Evolutionary conservation across 108 stramenopile species (phyloP).

Genomic region (Skeletonema potamos): DNA sequence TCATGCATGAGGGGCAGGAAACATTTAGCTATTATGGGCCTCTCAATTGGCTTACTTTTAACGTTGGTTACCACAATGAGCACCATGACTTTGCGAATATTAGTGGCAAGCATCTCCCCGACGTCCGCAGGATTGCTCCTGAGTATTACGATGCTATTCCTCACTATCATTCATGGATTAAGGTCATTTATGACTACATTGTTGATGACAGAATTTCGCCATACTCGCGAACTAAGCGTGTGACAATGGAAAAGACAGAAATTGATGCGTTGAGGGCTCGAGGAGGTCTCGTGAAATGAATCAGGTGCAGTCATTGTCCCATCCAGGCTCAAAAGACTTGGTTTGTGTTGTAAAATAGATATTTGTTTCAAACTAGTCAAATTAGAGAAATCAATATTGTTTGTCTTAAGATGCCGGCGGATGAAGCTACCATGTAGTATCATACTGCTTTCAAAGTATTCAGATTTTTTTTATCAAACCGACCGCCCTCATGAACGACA

Average conservation of each 20-base stretch:
- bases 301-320: not conserved
- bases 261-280: constrained; percentile 44
- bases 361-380: not conserved
- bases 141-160: constrained; percentile 91
- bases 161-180: constrained; percentile 78
- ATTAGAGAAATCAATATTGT: not conserved
- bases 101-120: constrained; percentile 74
- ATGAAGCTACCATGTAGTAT: not conserved
- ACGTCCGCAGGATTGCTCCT: constrained; percentile 76
- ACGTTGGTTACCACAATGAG: constrained; percentile 97
- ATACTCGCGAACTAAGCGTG: constrained; percentile 78
- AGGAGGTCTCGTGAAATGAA: constrained; percentile 49
- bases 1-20: constrained; percentile 83
- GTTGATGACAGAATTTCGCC: constrained; percentile 71
- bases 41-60: constrained; percentile 89
- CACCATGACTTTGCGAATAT: constrained; percentile 96
- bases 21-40: constrained; percentile 91
- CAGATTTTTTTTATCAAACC: not conserved
- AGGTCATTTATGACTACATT: constrained; percentile 88
- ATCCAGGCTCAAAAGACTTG: not conserved
- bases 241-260: constrained; percentile 41
- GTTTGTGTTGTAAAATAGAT: not conserved
- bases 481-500: not conserved
- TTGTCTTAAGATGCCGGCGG: not conserved
- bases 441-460: not conserved